Percentiles rank a stretch among this genome's conserved stretches.
Conservation (phyloP, 2,329 filamentous ascomycete genomes). For the Cladosporium austrohemisphaericum region DNA sequence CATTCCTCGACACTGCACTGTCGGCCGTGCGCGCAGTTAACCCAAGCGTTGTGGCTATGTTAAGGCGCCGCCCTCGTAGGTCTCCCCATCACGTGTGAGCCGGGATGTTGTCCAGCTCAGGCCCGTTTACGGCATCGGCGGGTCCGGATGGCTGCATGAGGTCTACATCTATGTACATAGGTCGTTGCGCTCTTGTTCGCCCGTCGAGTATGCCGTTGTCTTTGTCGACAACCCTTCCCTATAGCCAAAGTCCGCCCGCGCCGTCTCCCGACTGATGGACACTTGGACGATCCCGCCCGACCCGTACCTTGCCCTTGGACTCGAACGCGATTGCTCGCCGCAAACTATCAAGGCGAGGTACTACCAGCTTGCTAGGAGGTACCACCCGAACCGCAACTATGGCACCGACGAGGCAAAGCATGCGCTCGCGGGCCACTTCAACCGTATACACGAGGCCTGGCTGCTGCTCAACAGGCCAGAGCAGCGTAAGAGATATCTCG, state of each 20-base stretch:
- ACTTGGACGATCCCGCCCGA: conserved; percentile 50
- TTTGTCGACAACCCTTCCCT: not conserved
- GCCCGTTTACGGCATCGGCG: conserved; percentile 13
- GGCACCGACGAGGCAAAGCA: conserved; percentile 39
- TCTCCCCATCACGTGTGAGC: conserved; percentile 9
- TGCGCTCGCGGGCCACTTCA: conserved; percentile 26
- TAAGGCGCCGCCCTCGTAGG: not conserved
- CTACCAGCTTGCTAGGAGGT: conserved; percentile 79
- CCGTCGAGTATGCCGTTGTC: conserved; percentile 9
- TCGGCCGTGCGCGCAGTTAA: not conserved
- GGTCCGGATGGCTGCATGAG: conserved; percentile 15
- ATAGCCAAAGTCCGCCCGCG: not conserved
- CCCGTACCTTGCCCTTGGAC: conserved; percentile 75
- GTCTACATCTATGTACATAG: conserved; percentile 6
- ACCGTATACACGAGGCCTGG: conserved; percentile 31
- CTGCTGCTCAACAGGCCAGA: conserved; percentile 27
- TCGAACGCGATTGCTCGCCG: conserved; percentile 67
- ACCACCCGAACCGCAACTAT: conserved; percentile 61
- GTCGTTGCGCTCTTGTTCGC: not conserved
- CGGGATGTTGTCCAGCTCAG: conserved; percentile 9
- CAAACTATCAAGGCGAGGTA: conserved; percentile 87
- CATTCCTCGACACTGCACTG: conserved; percentile 2
- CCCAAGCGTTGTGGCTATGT: conserved; percentile 15
- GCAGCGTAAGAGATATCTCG: conserved; percentile 27
- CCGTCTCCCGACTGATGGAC: conserved; percentile 9